Base-by-base conservation (phyloP, 176 grass and related monocot species). In the Oryza meyeriana region DNA sequence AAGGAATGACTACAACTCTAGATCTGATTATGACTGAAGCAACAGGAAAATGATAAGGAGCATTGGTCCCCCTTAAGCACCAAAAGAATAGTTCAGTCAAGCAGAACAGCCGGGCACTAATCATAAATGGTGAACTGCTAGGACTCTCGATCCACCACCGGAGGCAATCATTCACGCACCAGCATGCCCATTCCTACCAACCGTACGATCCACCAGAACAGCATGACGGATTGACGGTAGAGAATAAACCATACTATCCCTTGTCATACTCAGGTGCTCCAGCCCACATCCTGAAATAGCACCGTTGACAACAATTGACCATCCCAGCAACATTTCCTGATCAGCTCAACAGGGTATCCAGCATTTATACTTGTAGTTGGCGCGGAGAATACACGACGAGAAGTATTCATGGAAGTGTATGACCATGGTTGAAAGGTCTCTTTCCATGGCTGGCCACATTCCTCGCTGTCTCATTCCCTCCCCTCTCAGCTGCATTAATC, bases 11-110 rank as follows among this genome's bases (percentile, higher is more conserved):
- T 67, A 68, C 68, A 70, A 18, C 12, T 65, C 65, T 6, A 83
- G 79, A 79, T 79, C 74, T 83, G 84, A 75, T 74, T 34, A 75
- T 87, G 75, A 83, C 74, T 79, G 62, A 87, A 70, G 84, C 39
- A 90, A 79, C 79, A 75, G 26, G 75, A 26, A 82, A 55, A 83
- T 86, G 61, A 79, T 68, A 72, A 74, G 12, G 4, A 59, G 50
- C 52, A 40, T 25, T 7, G 75, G 68, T 34, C 88, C 75, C 76
- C 81, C 39, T 86, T 86, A 74, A 74, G 20, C 61, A 79, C 9
- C 39, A 86, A 67, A 76, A 45, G 38, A 73, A 36, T 30, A 68
- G 59, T 67, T 61, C 28, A 62, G 66, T 66, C 61, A 63, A 72
- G 73, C 44, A 61, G 35, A 33, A 8, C 4, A 44, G 72, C 27